Evolutionary conservation across 768 basidiomycete genomes (phyloP).

Genomic region (Candolleomyces aberdarensis): DNA sequence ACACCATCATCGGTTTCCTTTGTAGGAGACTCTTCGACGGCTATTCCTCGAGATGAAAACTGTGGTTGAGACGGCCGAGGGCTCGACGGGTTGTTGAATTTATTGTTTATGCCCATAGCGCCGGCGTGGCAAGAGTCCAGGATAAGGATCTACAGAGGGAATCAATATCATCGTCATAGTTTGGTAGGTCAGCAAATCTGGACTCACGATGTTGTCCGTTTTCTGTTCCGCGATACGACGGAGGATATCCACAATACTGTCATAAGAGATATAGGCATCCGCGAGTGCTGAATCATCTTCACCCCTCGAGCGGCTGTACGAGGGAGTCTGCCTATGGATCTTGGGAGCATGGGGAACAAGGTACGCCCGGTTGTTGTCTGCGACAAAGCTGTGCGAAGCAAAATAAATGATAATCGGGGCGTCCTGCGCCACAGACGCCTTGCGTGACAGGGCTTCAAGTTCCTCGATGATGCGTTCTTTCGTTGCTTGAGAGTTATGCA

Average conservation of each 20-base stretch:
- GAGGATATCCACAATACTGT: background rate
- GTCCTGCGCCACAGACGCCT: background rate
- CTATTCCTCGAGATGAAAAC: background rate
- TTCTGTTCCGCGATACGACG: background rate
- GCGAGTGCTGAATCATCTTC: background rate
- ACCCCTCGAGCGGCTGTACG: background rate
- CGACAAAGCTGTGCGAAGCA: background rate
- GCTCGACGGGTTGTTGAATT: background rate
- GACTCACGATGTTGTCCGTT: conserved; percentile 1
- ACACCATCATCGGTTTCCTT: background rate
- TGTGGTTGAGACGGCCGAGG: background rate
- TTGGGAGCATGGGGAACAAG: background rate
- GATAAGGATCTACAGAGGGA: background rate
- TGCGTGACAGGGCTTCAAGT: background rate
- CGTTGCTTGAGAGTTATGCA: background rate
- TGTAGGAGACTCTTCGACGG: background rate
- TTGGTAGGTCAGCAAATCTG: background rate
- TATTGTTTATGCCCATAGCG: background rate
- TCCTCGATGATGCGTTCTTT: background rate
- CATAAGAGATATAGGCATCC: background rate
- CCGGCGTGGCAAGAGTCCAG: background rate
- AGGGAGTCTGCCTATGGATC: background rate
- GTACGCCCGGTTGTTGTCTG: background rate
- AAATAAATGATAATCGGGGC: background rate
- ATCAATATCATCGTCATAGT: background rate